These are phyloP conservation scores for Oryza punctata DNA, from an alignment of 176 grass and related monocot genomes.

Conservation along the genomic window DNA sequence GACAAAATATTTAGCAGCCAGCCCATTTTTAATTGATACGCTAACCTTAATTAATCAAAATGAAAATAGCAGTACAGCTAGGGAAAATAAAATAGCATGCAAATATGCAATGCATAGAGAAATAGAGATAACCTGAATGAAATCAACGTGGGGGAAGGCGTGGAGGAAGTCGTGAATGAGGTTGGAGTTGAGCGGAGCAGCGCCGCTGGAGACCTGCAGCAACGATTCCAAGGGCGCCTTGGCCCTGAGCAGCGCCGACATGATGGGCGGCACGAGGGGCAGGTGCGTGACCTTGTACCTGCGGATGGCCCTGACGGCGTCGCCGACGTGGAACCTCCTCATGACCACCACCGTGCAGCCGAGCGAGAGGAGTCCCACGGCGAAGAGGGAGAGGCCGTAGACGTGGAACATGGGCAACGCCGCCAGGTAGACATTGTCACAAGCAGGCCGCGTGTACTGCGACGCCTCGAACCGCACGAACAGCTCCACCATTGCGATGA, in stretches of 20 bases:
- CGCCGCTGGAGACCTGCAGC: slow-evolving; percentile 69
- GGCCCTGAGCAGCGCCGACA: slow-evolving; percentile 52
- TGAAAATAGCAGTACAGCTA: too few species aligned
- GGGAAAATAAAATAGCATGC: too few species aligned
- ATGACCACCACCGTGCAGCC: slow-evolving; percentile 74
- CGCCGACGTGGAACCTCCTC: slow-evolving; percentile 60
- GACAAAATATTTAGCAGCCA: background rate
- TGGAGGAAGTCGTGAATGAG: slow-evolving; percentile 57
- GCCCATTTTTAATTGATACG: too few species aligned
- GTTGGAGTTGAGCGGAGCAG: slow-evolving; percentile 50
- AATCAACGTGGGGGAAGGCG: slow-evolving; percentile 72
- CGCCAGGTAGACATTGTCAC: slow-evolving; percentile 77
- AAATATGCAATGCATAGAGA: too few species aligned
- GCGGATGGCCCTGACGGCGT: slow-evolving; percentile 51
- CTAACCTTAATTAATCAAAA: too few species aligned
- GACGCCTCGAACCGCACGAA: slow-evolving; percentile 77
- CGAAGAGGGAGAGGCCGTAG: slow-evolving; percentile 81
- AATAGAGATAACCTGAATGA: too few species aligned
- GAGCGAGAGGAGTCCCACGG: slow-evolving; percentile 71
- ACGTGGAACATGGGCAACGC: slow-evolving; percentile 92
- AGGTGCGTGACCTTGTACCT: slow-evolving; percentile 69
- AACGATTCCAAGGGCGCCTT: slow-evolving; percentile 44
- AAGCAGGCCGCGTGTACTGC: slow-evolving; percentile 52
- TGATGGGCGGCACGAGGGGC: slow-evolving; percentile 69
- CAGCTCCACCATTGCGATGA: slow-evolving; percentile 72